Base-by-base conservation (phyloP, 352 stramenopile genomes). In the Phytopythium oedochilum region DNA sequence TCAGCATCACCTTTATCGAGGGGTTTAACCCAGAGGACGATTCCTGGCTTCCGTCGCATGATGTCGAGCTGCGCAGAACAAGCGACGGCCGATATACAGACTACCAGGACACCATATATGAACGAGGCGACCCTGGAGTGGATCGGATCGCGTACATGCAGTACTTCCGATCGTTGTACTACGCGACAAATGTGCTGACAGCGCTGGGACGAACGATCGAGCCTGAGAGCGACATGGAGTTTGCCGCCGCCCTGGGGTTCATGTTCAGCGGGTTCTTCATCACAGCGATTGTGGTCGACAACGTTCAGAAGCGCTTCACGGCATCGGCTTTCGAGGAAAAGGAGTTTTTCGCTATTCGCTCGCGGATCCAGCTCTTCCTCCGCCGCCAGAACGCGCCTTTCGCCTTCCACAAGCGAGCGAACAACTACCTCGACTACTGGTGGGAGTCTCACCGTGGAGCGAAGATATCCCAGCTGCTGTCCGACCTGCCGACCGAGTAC, bases 361-460 rank as follows among this genome's bases (percentile, higher is more conserved):
- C 74, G 0, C 52, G 70, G 14, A 86, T 88, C 45, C 70, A 84
- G 38, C 66, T 71, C 20, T 88, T 88, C 45, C 39, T 88, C 6
- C 63, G 65, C 1, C 67, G 72, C 0, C 77, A 88, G 38, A 83
- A 73, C 12, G 74, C 72, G 0, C 72, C 77, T 11, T 40, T 71
- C 8, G 56, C 56, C 1, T 69, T 88, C 26, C 63, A 84, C 18
- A 65, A 78, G 5, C 74, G 77, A 1, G 74, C 83, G 0, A 78
- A 84, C 34, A 66, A 74, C 0, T 88, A 84, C 49, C 52, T 88
- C 17, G 77, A 88, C 48, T 88, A 83, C 55, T 88, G 77, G 77
- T 88, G 77, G 77, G 79, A 70, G 1, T 71, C 72, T 0, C 77
- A 86, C 45, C 74, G 77, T 1, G 77, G 77, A 12, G 77, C 77